Conservation (phyloP, 2,329 filamentous ascomycete species). For the Fusarium domesticum region DNA sequence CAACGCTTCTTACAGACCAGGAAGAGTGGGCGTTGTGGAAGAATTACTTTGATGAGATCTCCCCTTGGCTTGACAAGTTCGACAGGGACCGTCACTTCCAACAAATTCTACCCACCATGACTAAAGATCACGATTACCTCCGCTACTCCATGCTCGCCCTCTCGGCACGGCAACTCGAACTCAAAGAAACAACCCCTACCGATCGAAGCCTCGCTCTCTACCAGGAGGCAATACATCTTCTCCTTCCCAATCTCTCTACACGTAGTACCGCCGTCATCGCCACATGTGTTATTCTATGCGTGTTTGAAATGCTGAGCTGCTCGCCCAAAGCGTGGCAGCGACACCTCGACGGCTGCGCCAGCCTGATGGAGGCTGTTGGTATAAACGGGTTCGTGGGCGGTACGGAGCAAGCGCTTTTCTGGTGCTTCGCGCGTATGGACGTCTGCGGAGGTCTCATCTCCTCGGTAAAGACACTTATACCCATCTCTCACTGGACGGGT, state of each 20-base stretch:
- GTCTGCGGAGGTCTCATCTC: constrained; percentile 53
- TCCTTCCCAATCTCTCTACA: constrained; percentile 47
- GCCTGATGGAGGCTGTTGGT: constrained; percentile 47
- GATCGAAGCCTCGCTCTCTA: constrained; percentile 47
- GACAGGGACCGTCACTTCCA: constrained; percentile 48
- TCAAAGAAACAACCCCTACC: constrained; percentile 35
- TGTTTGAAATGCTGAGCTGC: constrained; percentile 52
- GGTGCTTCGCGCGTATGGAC: constrained; percentile 55
- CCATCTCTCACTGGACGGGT: constrained; percentile 45
- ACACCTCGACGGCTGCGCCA: constrained; percentile 52
- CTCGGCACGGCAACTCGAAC: constrained; percentile 50
- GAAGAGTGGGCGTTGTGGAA: constrained; percentile 39
- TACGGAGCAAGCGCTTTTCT: constrained; percentile 50
- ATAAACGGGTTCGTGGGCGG: constrained; percentile 51
- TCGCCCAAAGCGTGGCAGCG: constrained; percentile 48
- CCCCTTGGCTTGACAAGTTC: constrained; percentile 52
- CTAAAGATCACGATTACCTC: constrained; percentile 42
- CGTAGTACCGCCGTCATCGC: constrained; percentile 50
- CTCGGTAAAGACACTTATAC: constrained; percentile 48
- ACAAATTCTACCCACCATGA: constrained; percentile 46
- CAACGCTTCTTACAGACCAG: constrained; percentile 24
- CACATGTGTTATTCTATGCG: constrained; percentile 52
- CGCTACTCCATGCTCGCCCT: constrained; percentile 50
- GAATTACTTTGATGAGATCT: constrained; percentile 42
- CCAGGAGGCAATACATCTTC: constrained; percentile 48